Conservation (phyloP, 2,329 filamentous ascomycete genomes). For the Chaetomiaceae sp. region DNA sequence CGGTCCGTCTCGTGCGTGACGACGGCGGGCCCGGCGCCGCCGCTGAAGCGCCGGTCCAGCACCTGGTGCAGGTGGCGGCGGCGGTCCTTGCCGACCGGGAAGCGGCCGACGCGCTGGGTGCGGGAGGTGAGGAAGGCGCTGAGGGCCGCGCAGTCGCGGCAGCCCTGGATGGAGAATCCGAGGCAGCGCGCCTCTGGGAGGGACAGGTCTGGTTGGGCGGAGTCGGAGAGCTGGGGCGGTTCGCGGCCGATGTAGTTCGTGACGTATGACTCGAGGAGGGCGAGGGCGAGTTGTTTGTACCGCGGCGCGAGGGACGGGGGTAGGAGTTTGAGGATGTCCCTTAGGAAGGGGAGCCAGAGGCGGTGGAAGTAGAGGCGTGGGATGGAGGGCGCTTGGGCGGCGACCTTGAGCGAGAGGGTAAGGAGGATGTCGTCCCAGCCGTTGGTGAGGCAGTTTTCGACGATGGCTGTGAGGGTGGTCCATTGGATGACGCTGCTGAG, state of each 20-base stretch:
- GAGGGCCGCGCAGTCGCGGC: conserved; percentile 4
- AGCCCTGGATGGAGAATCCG: too few species aligned
- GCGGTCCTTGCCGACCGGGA: not conserved
- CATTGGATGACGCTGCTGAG: not conserved
- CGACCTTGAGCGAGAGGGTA: not conserved
- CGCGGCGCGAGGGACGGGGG: not conserved
- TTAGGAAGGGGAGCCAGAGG: conserved; percentile 8
- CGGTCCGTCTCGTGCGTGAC: not conserved
- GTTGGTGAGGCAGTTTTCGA: not conserved
- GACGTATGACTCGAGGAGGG: not conserved
- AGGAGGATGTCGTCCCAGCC: not conserved
- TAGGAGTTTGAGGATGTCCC: not conserved
- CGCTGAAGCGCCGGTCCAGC: not conserved
- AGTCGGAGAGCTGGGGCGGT: not conserved
- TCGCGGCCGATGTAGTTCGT: not conserved
- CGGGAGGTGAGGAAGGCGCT: not conserved
- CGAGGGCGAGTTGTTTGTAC: conserved; percentile 1
- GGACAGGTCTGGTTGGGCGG: conserved; percentile 1
- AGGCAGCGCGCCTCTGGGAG: not conserved
- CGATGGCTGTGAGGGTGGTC: not conserved
- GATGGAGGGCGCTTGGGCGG: not conserved
- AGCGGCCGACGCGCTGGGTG: not conserved
- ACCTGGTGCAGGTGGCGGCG: not conserved
- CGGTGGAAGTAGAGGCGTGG: not conserved
- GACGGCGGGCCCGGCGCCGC: not conserved